Percentiles rank a stretch among this genome's conserved stretches.
Conservation (phyloP, 169 alveolate genomes). For the Blepharisma undulans region DNA sequence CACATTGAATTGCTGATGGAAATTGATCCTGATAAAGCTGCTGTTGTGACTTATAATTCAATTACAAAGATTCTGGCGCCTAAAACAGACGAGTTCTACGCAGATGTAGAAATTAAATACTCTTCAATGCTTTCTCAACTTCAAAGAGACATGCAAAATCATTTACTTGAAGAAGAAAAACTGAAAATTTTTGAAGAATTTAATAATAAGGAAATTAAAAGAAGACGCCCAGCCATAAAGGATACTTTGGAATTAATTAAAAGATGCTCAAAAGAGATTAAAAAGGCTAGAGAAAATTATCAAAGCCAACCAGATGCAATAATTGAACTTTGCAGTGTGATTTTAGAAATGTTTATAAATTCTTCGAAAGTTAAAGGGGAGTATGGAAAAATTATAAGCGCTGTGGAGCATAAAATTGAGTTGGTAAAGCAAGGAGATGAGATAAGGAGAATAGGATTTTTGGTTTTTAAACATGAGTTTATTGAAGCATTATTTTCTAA, state of each 20-base stretch:
- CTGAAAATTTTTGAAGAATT: neutral
- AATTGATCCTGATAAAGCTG: slow-evolving; percentile 36
- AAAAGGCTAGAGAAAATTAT: neutral
- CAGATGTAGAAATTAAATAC: neutral
- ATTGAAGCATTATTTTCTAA: neutral
- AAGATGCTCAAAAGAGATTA: neutral
- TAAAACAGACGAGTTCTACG: neutral
- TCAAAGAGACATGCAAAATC: neutral
- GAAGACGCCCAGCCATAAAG: neutral
- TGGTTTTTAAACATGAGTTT: slow-evolving; percentile 60
- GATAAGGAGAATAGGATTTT: slow-evolving; percentile 50
- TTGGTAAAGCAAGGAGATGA: neutral
- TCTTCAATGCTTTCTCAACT: neutral
- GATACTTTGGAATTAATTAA: neutral
- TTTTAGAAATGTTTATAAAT: neutral
- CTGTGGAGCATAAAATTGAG: neutral
- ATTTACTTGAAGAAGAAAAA: slow-evolving; percentile 9
- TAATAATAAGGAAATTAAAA: neutral
- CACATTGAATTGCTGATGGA: slow-evolving; percentile 28
- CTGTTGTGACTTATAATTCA: slow-evolving; percentile 18
- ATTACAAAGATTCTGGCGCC: neutral
- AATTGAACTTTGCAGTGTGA: neutral
- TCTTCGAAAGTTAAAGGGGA: neutral
- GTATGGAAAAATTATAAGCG: neutral
- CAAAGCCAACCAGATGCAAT: neutral